These are phyloP conservation scores for Claviceps arundinis DNA, from an alignment of 2,329 filamentous ascomycete genomes.

Conservation along the genomic window DNA sequence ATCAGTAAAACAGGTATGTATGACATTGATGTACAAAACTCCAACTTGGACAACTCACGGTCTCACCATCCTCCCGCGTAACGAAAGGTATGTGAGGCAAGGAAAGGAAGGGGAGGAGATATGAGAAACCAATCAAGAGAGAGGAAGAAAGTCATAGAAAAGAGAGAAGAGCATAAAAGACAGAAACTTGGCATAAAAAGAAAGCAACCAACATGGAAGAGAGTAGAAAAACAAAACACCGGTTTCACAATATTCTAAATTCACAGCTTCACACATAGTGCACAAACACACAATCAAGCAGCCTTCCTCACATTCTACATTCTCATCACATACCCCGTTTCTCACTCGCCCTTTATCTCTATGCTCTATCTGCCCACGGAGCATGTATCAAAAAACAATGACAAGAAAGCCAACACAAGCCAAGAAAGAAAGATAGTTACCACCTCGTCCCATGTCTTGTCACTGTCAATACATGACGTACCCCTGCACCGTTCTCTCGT, in stretches of 20 bases:
- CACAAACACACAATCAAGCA: too few species aligned
- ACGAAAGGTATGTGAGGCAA: neutral
- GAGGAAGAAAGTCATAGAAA: too few species aligned
- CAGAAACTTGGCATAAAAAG: too few species aligned
- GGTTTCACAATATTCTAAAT: neutral
- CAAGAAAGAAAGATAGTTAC: neutral
- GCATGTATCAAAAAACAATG: neutral
- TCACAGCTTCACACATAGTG: neutral
- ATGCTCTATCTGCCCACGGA: neutral
- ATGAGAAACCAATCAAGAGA: too few species aligned
- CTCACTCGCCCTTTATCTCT: neutral
- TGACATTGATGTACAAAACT: neutral
- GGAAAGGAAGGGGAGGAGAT: too few species aligned
- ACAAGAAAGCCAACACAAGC: neutral
- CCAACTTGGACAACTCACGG: neutral
- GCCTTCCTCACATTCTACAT: too few species aligned
- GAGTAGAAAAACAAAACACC: neutral
- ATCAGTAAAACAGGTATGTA: too few species aligned
- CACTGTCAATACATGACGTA: neutral
- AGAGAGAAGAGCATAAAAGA: too few species aligned
- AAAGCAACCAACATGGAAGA: neutral
- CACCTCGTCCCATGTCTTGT: neutral
- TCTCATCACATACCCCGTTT: neutral
- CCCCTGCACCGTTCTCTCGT: neutral
- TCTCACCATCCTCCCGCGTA: neutral